Conservation (phyloP, 306 rosid genomes). For the Castanea mollissima region DNA sequence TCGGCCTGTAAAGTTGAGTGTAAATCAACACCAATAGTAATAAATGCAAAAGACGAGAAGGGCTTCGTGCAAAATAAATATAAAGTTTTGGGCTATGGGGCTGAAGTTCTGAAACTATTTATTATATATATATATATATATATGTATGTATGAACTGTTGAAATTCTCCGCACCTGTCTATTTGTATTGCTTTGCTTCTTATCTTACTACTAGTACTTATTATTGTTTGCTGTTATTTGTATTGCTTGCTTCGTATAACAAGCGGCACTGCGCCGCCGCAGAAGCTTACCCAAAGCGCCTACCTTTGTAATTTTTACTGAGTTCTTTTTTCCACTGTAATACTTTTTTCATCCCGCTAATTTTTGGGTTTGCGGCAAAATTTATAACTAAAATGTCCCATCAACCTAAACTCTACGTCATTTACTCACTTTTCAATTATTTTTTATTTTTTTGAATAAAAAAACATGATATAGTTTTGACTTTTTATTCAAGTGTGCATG, state of each 20-base stretch:
- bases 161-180: slow-evolving; percentile 24
- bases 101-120: too few species aligned
- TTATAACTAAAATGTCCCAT: too few species aligned
- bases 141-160: background rate
- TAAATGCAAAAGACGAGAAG: slow-evolving; percentile 1
- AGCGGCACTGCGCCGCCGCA: slow-evolving; percentile 45
- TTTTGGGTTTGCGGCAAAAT: too few species aligned
- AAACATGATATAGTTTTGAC: too few species aligned
- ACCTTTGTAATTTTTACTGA: background rate
- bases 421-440: too few species aligned
- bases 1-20: too few species aligned
- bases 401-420: too few species aligned
- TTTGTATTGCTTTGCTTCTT: slow-evolving; percentile 2
- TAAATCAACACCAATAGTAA: background rate
- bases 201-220: too few species aligned
- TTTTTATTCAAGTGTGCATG: too few species aligned
- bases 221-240: background rate
- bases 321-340: background rate
- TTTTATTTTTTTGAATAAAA: background rate
- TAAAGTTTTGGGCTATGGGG: background rate
- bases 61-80: background rate
- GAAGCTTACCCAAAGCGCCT: slow-evolving; percentile 11
- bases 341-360: background rate
- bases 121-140: too few species aligned
- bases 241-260: slow-evolving; percentile 28